phyloP scores from a whole-genome alignment of 352 stramenopile genomes.

The Globisporangium middletonii region DNA sequence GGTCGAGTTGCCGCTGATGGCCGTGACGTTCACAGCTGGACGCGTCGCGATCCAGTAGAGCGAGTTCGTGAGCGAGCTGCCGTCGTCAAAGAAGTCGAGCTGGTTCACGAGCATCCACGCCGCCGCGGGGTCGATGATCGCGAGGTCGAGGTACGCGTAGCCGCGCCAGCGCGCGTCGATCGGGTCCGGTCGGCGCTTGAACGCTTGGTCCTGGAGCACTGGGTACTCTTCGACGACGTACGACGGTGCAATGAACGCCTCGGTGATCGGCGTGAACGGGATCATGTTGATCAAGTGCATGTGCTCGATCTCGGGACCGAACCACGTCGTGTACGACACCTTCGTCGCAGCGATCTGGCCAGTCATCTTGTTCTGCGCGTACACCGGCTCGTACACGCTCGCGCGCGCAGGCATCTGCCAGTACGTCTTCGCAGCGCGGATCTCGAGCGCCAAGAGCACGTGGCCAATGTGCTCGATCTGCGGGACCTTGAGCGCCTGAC shows the following conservation, averaged over 20 bases:
- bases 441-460: conserved; percentile 90
- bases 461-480: conserved; percentile 86
- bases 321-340: conserved; percentile 86
- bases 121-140: conserved; percentile 65
- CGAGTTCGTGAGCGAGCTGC: conserved; percentile 85
- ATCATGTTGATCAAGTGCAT: conserved; percentile 92
- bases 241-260: conserved; percentile 49
- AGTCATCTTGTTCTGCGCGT: conserved; percentile 79
- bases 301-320: conserved; percentile 76
- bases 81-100: conserved; percentile 80
- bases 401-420: conserved; percentile 89
- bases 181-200: conserved; percentile 45
- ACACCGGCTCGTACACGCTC: conserved; percentile 68
- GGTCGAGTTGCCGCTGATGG: background rate
- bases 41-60: conserved; percentile 87
- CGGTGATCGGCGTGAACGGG: conserved; percentile 86
- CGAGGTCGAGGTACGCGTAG: conserved; percentile 80
- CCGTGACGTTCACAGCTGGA: conserved; percentile 12
- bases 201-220: conserved; percentile 63
- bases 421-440: conserved; percentile 92
- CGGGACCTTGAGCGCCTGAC: conserved; percentile 62
- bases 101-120: conserved; percentile 66
- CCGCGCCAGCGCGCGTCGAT: conserved; percentile 80
- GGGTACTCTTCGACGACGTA: conserved; percentile 82
- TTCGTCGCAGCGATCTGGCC: conserved; percentile 74